These are phyloP conservation scores for Komagataella pseudopastoris DNA, from an alignment of 805 yeast species.

Conservation along the genomic window DNA sequence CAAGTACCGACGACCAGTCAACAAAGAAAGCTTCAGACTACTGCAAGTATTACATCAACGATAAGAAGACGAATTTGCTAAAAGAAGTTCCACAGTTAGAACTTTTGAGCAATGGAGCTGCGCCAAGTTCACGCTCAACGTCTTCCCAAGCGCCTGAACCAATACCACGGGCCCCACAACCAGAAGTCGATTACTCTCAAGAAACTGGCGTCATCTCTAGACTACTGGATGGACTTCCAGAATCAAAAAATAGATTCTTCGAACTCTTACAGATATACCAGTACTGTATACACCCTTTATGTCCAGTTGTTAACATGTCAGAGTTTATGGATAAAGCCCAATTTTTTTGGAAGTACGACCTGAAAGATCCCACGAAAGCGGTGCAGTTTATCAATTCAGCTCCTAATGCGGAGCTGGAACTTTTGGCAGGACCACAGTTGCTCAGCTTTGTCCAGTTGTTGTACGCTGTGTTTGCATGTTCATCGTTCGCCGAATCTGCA, in stretches of 20 bases:
- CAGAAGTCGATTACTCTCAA: background rate
- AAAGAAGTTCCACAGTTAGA: constrained; percentile 6
- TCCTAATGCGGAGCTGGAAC: background rate
- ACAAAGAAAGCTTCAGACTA: constrained; percentile 6
- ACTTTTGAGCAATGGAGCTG: background rate
- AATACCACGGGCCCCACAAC: background rate
- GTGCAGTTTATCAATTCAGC: background rate
- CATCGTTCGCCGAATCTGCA: background rate
- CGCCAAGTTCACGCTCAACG: background rate
- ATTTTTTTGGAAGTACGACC: background rate
- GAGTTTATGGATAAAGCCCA: constrained; percentile 24
- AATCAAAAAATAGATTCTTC: constrained; percentile 33
- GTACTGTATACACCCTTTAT: constrained; percentile 36
- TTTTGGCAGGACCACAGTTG: background rate
- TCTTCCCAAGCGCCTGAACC: background rate
- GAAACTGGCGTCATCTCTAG: background rate
- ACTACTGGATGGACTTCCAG: constrained; percentile 13
- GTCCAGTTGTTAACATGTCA: constrained; percentile 38
- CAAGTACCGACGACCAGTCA: constrained; percentile 5
- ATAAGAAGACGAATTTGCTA: constrained; percentile 29
- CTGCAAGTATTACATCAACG: constrained; percentile 46
- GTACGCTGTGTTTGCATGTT: background rate
- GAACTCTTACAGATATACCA: constrained; percentile 33
- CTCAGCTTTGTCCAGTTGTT: background rate
- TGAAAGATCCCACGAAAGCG: background rate